Percentiles rank a stretch among this genome's conserved stretches.
Conservation (phyloP, 768 basidiomycete genomes). For the Panaeolus papilionaceus region DNA sequence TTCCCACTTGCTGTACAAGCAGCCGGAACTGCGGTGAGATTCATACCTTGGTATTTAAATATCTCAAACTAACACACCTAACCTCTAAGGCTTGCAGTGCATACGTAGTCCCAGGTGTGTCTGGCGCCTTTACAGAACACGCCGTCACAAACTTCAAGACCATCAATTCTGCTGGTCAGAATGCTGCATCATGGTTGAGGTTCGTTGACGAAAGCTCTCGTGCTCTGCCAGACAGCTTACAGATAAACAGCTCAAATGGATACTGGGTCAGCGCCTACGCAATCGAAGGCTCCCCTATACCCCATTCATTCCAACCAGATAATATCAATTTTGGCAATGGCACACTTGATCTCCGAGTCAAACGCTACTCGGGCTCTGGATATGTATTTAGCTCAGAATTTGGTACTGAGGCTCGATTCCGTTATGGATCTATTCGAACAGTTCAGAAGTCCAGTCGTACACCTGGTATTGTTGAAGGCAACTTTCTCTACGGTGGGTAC, state of each 20-base stretch:
- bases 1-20: background rate
- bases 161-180: conserved; percentile 28
- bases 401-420: conserved; percentile 33
- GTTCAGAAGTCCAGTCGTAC: conserved; percentile 40
- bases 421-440: conserved; percentile 42
- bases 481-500: conserved; percentile 41
- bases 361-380: conserved; percentile 36
- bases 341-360: conserved; percentile 40
- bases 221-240: background rate
- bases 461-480: conserved; percentile 42
- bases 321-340: conserved; percentile 40
- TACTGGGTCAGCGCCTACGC: conserved; percentile 34
- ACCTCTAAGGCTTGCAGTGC: conserved; percentile 31
- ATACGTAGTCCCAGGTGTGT: conserved; percentile 33
- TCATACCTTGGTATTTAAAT: background rate
- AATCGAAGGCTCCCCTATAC: conserved; percentile 27
- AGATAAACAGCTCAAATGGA: conserved; percentile 28
- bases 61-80: background rate
- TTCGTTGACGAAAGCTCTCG: background rate
- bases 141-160: conserved; percentile 35
- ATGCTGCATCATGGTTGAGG: conserved; percentile 21
- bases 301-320: conserved; percentile 33
- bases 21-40: background rate
- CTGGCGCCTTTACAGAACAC: conserved; percentile 36
- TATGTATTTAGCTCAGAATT: conserved; percentile 37